Conservation (phyloP, 371 early-diverging fungal species). For the Rhizomucor pusillus region DNA sequence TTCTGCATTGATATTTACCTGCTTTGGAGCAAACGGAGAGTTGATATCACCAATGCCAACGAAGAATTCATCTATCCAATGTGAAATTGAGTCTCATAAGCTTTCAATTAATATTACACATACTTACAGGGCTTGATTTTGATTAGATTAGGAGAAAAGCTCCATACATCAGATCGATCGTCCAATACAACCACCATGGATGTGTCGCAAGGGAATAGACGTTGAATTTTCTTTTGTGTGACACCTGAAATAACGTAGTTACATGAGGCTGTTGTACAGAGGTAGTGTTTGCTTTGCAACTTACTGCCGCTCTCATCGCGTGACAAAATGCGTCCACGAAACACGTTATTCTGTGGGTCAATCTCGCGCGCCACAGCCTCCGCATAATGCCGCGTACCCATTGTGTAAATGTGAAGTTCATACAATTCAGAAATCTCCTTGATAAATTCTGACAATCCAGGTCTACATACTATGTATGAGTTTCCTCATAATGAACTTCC, state of each 20-base stretch:
- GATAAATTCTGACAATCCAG: constrained; percentile 82
- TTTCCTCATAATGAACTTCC: neutral
- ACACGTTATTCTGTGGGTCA: constrained; percentile 82
- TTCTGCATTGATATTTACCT: constrained; percentile 13
- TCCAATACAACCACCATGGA: constrained; percentile 98
- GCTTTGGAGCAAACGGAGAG: constrained; percentile 55
- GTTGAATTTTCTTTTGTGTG: constrained; percentile 80
- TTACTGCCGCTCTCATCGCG: constrained; percentile 93
- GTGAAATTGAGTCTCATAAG: neutral
- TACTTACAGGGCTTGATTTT: constrained; percentile 85
- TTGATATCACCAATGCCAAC: constrained; percentile 96
- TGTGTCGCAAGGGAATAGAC: constrained; percentile 95
- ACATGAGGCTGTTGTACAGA: too few species aligned
- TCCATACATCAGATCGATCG: constrained; percentile 99
- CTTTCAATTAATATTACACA: neutral
- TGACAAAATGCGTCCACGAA: constrained; percentile 92
- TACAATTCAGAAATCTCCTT: constrained; percentile 64
- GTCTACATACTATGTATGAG: constrained; percentile 41
- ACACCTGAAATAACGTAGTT: constrained; percentile 48
- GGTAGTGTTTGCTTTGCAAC: constrained; percentile 5
- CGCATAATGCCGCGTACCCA: constrained; percentile 98
- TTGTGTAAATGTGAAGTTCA: constrained; percentile 99
- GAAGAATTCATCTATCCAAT: constrained; percentile 80
- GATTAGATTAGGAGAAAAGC: constrained; percentile 86
- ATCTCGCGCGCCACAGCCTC: constrained; percentile 84